Evolutionary conservation across 805 yeast genomes (phyloP).

Genomic region (Candida pini): DNA sequence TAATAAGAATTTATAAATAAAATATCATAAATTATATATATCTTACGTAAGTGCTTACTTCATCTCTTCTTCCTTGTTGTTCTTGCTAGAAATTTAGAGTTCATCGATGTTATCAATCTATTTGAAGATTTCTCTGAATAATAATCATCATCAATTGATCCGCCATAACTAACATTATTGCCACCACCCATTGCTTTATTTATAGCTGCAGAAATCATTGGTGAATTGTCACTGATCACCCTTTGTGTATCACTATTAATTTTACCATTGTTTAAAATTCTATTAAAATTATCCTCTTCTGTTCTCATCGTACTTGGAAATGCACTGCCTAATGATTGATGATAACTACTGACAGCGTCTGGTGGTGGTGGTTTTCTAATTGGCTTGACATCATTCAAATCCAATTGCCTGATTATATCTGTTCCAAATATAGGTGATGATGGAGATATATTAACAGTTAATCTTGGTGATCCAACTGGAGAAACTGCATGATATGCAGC

Average conservation of each 20-base stretch:
- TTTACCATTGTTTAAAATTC: conserved; percentile 1
- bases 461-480: conserved; percentile 9
- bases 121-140: conserved; percentile 8
- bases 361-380: conserved; percentile 13
- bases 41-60: neutral
- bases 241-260: conserved; percentile 10
- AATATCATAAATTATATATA: neutral
- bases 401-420: conserved; percentile 8
- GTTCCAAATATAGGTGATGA: conserved; percentile 13
- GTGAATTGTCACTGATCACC: conserved; percentile 19
- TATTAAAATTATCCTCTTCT: conserved; percentile 3
- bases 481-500: conserved; percentile 30
- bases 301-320: conserved; percentile 17
- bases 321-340: conserved; percentile 1
- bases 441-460: conserved; percentile 13
- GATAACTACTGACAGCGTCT: neutral
- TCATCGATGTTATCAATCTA: conserved; percentile 45
- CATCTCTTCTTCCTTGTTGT: conserved; percentile 39
- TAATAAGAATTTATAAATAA: neutral
- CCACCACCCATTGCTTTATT: conserved; percentile 28
- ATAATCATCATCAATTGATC: neutral
- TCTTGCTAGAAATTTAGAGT: conserved; percentile 57
- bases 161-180: conserved; percentile 12
- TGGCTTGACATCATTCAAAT: conserved; percentile 5
- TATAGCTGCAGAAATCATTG: conserved; percentile 32